A percentile compares a stretch with the other conserved stretches of the same genome.
Conservation (phyloP, 257 asterid species). For the Lantana camara region DNA sequence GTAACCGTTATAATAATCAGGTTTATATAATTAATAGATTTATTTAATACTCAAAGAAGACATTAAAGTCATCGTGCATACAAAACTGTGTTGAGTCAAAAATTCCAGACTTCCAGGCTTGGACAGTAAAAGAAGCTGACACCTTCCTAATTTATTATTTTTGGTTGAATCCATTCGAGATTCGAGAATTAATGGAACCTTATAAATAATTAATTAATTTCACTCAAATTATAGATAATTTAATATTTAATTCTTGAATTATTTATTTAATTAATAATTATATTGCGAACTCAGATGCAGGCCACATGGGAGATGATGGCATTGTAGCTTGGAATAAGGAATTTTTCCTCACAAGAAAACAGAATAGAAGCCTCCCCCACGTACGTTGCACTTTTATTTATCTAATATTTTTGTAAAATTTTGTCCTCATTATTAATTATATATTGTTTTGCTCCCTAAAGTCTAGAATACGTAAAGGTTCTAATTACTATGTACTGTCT, state of each 20-base stretch:
- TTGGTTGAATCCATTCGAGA: slow-evolving; percentile 39
- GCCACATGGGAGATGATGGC: slow-evolving; percentile 57
- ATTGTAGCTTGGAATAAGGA: slow-evolving; percentile 46
- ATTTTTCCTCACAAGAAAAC: slow-evolving; percentile 38
- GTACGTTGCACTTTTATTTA: slow-evolving; percentile 28
- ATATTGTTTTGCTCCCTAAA: slow-evolving; percentile 7
- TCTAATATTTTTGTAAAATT: slow-evolving; percentile 5
- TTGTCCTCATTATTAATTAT: slow-evolving; percentile 12
- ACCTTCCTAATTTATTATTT: slow-evolving; percentile 28
- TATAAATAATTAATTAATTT: slow-evolving; percentile 14
- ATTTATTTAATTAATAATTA: slow-evolving; percentile 25
- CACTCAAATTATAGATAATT: neutral
- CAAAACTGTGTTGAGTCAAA: slow-evolving; percentile 47
- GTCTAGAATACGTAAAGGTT: slow-evolving; percentile 1
- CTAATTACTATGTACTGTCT: neutral
- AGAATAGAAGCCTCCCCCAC: slow-evolving; percentile 59
- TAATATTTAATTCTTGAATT: slow-evolving; percentile 13
- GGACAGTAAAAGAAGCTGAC: slow-evolving; percentile 67
- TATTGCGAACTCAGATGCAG: slow-evolving; percentile 35
- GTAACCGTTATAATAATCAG: too few species aligned
- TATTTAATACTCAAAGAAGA: slow-evolving; percentile 16
- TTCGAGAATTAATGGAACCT: slow-evolving; percentile 47
- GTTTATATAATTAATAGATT: neutral
- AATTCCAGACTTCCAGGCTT: slow-evolving; percentile 49
- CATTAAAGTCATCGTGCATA: slow-evolving; percentile 30